Evolutionary conservation across 1,284 basidiomycete species (phyloP).

Genomic region (Rhodotorula glutinis): DNA sequence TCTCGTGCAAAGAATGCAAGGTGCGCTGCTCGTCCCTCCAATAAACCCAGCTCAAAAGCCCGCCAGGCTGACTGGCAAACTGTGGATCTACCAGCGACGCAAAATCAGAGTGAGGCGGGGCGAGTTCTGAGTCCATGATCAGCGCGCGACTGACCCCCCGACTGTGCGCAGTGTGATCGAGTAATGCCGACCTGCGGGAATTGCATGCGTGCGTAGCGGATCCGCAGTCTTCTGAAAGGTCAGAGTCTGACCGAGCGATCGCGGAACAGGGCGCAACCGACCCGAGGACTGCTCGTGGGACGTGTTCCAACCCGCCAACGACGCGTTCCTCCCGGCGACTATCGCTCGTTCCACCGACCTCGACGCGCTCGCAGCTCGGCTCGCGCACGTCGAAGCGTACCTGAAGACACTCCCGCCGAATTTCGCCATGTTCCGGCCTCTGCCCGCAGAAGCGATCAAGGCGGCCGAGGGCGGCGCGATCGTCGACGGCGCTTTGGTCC

Average conservation of each 20-base stretch:
- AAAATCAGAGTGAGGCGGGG: conserved; percentile 27
- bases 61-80: no score
- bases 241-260: not conserved
- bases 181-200: conserved; percentile 37
- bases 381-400: conserved; percentile 36
- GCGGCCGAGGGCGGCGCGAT: no score
- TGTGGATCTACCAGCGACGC: conserved; percentile 18
- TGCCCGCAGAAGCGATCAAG: not conserved
- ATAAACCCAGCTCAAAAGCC: no score
- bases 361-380: conserved; percentile 20
- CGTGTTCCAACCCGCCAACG: conserved; percentile 30
- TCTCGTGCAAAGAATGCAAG: conserved; percentile 40
- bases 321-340: conserved; percentile 29
- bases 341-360: conserved; percentile 36
- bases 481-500: no score
- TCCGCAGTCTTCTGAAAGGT: no score
- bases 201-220: conserved; percentile 18
- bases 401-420: conserved; percentile 36
- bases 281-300: conserved; percentile 36
- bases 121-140: no score
- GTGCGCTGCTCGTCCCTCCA: no score
- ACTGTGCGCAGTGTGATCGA: conserved; percentile 31
- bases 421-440: conserved; percentile 32
- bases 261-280: conserved; percentile 19
- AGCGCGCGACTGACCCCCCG: not conserved